Evolutionary conservation across 75 land plant species (phyloP), one percentile per base, ranked within the genome.

Genomic region (Pinus albicaulis): DNA sequence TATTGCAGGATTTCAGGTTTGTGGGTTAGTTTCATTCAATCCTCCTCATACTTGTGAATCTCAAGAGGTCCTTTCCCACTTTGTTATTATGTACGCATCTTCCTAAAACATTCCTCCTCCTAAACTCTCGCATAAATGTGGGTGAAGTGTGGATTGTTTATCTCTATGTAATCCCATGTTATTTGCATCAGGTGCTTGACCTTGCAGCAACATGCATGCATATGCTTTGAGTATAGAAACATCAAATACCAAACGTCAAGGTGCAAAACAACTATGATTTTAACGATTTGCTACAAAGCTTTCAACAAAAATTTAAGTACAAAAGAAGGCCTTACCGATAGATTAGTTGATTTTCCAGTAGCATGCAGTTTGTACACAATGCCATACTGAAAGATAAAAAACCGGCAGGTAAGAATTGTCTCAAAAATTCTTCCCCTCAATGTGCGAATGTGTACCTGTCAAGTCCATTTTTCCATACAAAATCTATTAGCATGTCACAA

Each of bases 311-410:
- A 48, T 48, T 7, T 8, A 44, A 44, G 48, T 48, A 48, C 12
- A 48, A 48, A 48, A 59, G 23, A 59, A 22, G 61, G 23, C 22
- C 55, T 77, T 83, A 90, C 92, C 56, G 82, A 71, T 5, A 90
- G 24, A 36, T 79, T 78, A 41, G 85, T 90, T 59, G 81, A 60
- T 26, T 23, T 31, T 56, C 82, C 77, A 38, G 88, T 72, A 48
- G 74, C 83, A 83, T 89, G 71, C 57, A 97, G 74, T 75, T 90
- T 82, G 84, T 97, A 97, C 11, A 97, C 89, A 75, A 97, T 82
- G 11, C 99, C 99, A 86, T 92, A 97, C 74, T 97, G 99, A 78
- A 97, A 97, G 53, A 97, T 79, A 58, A 97, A 90, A 83, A 94
- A 97, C 26, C 99, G 87, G 17, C 94, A 74, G 64, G 88, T 95